Percentiles rank a stretch among this genome's conserved stretches.
Evolutionary conservation across 2,329 filamentous ascomycete genomes (phyloP).

Genomic region (Arthrinium puccinioides): DNA sequence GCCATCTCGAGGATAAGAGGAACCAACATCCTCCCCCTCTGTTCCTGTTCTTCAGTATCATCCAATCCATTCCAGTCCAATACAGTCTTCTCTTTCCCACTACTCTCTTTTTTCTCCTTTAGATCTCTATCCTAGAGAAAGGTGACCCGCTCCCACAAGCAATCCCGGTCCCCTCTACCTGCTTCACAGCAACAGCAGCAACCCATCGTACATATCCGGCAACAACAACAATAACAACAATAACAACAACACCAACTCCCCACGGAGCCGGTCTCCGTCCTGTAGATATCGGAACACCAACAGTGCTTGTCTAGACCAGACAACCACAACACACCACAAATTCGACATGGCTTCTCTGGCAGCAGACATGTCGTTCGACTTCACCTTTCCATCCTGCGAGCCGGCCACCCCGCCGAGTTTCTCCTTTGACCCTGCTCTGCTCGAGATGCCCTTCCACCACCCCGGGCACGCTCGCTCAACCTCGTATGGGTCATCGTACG

Average conservation of each 20-base stretch:
- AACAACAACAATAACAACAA: constrained; percentile 3
- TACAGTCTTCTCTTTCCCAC: constrained; percentile 17
- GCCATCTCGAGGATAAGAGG: constrained; percentile 25
- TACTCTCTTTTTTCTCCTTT: constrained; percentile 13
- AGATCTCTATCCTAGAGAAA: constrained; percentile 18
- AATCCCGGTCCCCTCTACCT: constrained; percentile 16
- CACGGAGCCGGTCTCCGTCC: constrained; percentile 23
- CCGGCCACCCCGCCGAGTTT: constrained; percentile 43
- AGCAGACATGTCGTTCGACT: constrained; percentile 56
- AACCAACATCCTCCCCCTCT: constrained; percentile 17
- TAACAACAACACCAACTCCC: neutral
- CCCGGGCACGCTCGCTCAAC: constrained; percentile 53
- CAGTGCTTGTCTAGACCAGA: constrained; percentile 19
- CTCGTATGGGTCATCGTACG: constrained; percentile 60
- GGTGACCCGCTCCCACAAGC: constrained; percentile 16
- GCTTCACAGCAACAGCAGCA: constrained; percentile 14
- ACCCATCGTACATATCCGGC: no score
- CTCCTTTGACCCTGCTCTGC: constrained; percentile 48
- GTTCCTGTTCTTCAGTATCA: constrained; percentile 12
- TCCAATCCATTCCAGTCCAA: constrained; percentile 21
- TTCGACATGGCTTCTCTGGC: constrained; percentile 44
- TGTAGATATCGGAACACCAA: constrained; percentile 16
- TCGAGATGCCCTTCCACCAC: constrained; percentile 43
- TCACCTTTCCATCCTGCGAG: constrained; percentile 48
- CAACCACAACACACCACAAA: constrained; percentile 15